Evolutionary conservation across 2,329 filamentous ascomycete species (phyloP), one percentile per base, ranked within the genome.

Genomic region (Colletotrichum simmondsii): DNA sequence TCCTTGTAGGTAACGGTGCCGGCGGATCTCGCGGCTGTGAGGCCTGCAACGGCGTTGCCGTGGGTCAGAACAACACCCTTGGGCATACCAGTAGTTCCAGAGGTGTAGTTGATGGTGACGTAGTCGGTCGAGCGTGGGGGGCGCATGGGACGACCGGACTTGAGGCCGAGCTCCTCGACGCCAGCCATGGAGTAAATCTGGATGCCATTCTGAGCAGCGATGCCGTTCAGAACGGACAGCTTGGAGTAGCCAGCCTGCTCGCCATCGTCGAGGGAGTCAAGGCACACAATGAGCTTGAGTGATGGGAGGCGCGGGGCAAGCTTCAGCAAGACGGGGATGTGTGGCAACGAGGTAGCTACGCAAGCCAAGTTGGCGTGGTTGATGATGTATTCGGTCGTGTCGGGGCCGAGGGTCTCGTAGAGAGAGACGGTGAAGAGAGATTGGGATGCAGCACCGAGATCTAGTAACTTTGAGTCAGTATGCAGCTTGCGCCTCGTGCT

Each of bases 331-430:
- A 91, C 90, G 2, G 95, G 92, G 65, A 98, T 92, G 79, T 98
- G 95, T 56, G 91, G 91, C 58, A 98, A 86, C 32, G 94, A 95
- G 71, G 94, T 92, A 75, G 93, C 91, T 52, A 98, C 91, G 78
- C 92, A 94, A 71, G 88, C 83, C 69, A 98, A 86, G 74, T 92
- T 89, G 67, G 95, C 91, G 81, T 98, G 96, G 83, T 97, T 97
- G 85, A 98, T 93, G 83, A 99, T 98, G 85, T 94, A 98, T 84
- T 98, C 95, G 70, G 94, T 95, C 2, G 95, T 91, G 76, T 98
- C 94, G 14, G 96, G 93, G 11, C 96, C 96, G 5, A 99, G 90
- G 14, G 96, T 98, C 83, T 98, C 97, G 86, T 99, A 99, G 63
- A 99, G 92, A 5, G 96, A 98, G 68, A 99, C 95, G 26, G 93